Conservation (phyloP, 495 filamentous ascomycete genomes). For the Talaromyces stipitatus region DNA sequence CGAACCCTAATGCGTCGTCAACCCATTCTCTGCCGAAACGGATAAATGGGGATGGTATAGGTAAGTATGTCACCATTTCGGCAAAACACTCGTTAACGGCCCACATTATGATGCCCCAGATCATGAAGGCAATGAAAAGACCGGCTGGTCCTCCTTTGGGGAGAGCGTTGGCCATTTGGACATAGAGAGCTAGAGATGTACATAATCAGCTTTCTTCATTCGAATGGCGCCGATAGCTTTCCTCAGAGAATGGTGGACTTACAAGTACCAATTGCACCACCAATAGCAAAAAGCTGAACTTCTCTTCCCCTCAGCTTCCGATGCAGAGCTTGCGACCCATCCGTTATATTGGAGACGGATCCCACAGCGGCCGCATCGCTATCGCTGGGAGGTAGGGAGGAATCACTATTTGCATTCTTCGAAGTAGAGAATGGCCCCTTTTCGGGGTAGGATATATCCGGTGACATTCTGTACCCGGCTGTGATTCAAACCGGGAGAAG, state of each 20-base stretch:
- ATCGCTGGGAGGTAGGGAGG: neutral
- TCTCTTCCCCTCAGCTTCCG: conserved; percentile 51
- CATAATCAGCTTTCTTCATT: conserved; percentile 2
- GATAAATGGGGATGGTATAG: conserved; percentile 70
- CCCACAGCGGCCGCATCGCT: neutral
- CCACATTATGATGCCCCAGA: conserved; percentile 19
- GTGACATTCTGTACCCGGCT: neutral
- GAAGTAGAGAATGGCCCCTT: neutral
- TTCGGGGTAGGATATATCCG: neutral
- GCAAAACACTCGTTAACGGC: conserved; percentile 45
- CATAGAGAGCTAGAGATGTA: conserved; percentile 45
- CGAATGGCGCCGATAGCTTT: too few species aligned
- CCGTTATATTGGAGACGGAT: conserved; percentile 8
- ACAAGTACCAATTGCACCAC: conserved; percentile 64
- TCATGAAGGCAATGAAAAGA: conserved; percentile 64
- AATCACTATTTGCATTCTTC: neutral
- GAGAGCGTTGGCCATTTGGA: conserved; percentile 59
- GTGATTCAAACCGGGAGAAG: neutral
- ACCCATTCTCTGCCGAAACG: conserved; percentile 78
- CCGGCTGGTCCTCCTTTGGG: conserved; percentile 65
- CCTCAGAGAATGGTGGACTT: conserved; percentile 1
- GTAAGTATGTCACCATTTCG: conserved; percentile 73
- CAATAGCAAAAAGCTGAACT: conserved; percentile 64
- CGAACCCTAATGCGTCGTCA: conserved; percentile 51
- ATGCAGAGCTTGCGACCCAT: conserved; percentile 30